A percentile compares a stretch with the other conserved stretches of the same genome.
Conservation (phyloP, 1,284 basidiomycete genomes). For the Schizopora paradoxa region DNA sequence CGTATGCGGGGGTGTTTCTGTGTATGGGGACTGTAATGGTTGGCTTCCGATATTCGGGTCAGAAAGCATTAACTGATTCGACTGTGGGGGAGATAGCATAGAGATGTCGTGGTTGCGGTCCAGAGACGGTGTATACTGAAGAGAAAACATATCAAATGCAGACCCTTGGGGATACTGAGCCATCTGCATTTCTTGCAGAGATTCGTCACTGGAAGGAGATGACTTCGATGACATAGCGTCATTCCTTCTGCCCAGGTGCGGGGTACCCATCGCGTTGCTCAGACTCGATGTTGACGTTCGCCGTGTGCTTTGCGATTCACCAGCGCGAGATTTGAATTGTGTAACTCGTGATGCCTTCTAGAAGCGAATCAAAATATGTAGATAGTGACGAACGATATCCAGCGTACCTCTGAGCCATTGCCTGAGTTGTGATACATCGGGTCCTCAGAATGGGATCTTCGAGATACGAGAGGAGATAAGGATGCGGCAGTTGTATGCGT, state of each 20-base stretch:
- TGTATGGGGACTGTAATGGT: slow-evolving; percentile 12
- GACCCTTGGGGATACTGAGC: too few relatives aligned
- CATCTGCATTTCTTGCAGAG: slow-evolving; percentile 10
- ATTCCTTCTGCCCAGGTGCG: slow-evolving; percentile 10
- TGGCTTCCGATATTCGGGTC: slow-evolving; percentile 10
- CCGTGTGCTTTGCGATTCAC: slow-evolving; percentile 8
- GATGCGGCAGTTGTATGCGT: too few relatives aligned
- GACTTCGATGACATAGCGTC: slow-evolving; percentile 12
- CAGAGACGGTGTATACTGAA: not conserved
- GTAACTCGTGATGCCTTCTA: too few relatives aligned
- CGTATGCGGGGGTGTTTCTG: slow-evolving; percentile 4
- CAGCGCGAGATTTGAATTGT: too few relatives aligned
- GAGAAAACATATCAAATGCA: slow-evolving; percentile 10
- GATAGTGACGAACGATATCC: too few relatives aligned
- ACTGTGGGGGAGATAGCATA: slow-evolving; percentile 10
- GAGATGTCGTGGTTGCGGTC: slow-evolving; percentile 8
- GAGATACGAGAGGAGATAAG: too few relatives aligned
- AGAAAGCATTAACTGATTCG: slow-evolving; percentile 3
- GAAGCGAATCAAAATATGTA: too few relatives aligned
- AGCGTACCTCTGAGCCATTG: too few relatives aligned
- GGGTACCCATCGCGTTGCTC: slow-evolving; percentile 15
- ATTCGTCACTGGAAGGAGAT: slow-evolving; percentile 17
- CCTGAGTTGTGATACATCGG: too few relatives aligned
- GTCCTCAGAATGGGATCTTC: too few relatives aligned
- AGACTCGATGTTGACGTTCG: slow-evolving; percentile 13